Evolutionary conservation across 2,329 filamentous ascomycete genomes (phyloP).

Genomic region (Beauveria bassiana): DNA sequence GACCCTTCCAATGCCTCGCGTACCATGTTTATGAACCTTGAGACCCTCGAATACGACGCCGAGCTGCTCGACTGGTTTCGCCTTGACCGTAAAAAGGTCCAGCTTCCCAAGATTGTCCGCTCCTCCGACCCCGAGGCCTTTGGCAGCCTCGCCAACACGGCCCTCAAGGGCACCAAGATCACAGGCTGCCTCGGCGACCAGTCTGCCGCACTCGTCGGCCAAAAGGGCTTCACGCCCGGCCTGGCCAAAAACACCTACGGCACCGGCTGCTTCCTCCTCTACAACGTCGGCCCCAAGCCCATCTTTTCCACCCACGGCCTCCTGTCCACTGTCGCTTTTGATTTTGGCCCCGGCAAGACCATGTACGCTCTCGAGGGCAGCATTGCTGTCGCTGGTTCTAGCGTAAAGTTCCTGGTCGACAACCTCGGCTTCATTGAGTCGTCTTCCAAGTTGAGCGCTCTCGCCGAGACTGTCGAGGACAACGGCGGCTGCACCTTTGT

Average conservation of each 20-base stretch:
- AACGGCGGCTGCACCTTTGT: conserved; percentile 72
- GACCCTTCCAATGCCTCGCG: conserved; percentile 77
- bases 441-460: conserved; percentile 35
- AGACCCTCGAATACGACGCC: conserved; percentile 67
- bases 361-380: conserved; percentile 72
- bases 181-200: conserved; percentile 76
- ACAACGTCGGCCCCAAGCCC: conserved; percentile 73
- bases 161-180: conserved; percentile 60
- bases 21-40: conserved; percentile 82
- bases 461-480: conserved; percentile 48
- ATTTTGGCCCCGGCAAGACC: conserved; percentile 59
- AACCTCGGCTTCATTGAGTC: conserved; percentile 49
- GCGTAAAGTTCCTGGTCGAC: conserved; percentile 60
- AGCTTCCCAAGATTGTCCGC: conserved; percentile 67
- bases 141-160: conserved; percentile 53
- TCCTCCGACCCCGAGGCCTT: conserved; percentile 65
- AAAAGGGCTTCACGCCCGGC: conserved; percentile 69
- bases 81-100: conserved; percentile 60
- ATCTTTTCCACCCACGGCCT: conserved; percentile 73
- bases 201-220: conserved; percentile 71
- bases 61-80: conserved; percentile 68
- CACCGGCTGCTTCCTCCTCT: conserved; percentile 76
- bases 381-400: conserved; percentile 69
- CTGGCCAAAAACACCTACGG: conserved; percentile 81
- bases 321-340: conserved; percentile 68